Conservation (phyloP, 1,284 basidiomycete genomes). For the Ustilago trichophora region DNA sequence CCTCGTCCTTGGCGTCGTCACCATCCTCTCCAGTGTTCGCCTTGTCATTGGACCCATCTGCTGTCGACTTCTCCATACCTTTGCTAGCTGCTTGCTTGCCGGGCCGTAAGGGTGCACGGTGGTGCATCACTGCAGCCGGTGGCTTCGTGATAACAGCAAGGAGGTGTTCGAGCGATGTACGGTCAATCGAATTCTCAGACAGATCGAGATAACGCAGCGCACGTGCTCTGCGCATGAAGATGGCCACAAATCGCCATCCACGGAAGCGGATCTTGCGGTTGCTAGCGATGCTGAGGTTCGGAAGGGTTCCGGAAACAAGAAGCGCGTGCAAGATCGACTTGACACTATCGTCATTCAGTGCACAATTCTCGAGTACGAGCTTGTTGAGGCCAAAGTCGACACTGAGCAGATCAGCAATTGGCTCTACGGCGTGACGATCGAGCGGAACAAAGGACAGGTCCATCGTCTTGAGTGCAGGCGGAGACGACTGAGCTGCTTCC, state of each 20-base stretch:
- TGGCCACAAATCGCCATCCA: slow-evolving; percentile 83
- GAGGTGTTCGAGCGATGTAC: slow-evolving; percentile 77
- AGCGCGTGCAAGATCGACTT: slow-evolving; percentile 91
- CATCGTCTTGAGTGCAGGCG: slow-evolving; percentile 53
- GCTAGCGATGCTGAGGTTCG: slow-evolving; percentile 84
- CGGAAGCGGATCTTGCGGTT: slow-evolving; percentile 81
- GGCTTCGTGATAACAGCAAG: slow-evolving; percentile 71
- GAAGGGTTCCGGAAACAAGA: slow-evolving; percentile 82
- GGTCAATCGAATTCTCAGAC: slow-evolving; percentile 86
- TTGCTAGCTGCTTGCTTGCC: slow-evolving; percentile 5
- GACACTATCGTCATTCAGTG: slow-evolving; percentile 71
- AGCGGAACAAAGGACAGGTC: slow-evolving; percentile 58
- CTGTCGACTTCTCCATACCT: not conserved
- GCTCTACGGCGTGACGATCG: slow-evolving; percentile 52
- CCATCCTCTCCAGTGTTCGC: not conserved
- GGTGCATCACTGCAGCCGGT: slow-evolving; percentile 10
- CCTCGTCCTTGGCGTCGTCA: slow-evolving; percentile 9
- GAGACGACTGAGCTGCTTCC: slow-evolving; percentile 39
- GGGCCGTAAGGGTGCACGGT: not conserved
- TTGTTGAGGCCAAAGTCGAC: slow-evolving; percentile 62
- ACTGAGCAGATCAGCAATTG: slow-evolving; percentile 62
- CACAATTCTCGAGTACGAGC: slow-evolving; percentile 62
- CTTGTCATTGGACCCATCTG: not conserved
- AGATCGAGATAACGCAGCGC: slow-evolving; percentile 84
- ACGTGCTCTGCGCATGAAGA: slow-evolving; percentile 79